These are phyloP conservation scores for Aspergillus sojae DNA, from an alignment of 2,329 filamentous ascomycete species.

Conservation along the genomic window DNA sequence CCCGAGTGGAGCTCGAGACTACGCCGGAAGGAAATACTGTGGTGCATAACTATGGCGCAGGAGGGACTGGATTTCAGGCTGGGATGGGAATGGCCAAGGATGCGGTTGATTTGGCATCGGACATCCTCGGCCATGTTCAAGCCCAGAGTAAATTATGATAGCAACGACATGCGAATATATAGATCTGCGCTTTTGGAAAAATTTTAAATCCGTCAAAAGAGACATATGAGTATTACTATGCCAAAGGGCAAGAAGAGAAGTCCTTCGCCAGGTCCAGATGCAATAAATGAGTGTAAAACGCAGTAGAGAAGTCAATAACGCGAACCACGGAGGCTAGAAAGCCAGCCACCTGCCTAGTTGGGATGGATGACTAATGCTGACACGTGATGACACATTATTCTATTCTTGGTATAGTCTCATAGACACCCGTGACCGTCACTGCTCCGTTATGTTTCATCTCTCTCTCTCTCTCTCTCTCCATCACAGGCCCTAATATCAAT, in stretches of 20 bases:
- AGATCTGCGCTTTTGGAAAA: background rate
- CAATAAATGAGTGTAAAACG: background rate
- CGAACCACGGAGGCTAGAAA: background rate
- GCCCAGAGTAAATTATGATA: background rate
- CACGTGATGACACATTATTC: background rate
- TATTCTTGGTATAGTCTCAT: background rate
- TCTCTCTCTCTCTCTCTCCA: background rate
- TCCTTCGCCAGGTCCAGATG: background rate
- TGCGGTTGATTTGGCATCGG: slow-evolving; percentile 11
- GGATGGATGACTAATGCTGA: background rate
- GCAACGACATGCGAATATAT: background rate
- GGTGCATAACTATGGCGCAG: slow-evolving; percentile 44
- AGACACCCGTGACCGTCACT: background rate
- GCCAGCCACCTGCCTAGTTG: background rate
- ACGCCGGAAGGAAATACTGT: slow-evolving; percentile 5
- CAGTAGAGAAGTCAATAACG: background rate
- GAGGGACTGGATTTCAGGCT: slow-evolving; percentile 51
- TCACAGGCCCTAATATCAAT: background rate
- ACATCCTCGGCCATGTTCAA: background rate
- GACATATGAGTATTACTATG: background rate
- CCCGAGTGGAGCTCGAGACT: slow-evolving; percentile 19
- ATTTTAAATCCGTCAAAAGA: accelerated
- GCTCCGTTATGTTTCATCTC: background rate
- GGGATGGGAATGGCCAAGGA: slow-evolving; percentile 24
- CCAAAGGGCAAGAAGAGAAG: background rate